Conservation (phyloP, 2,329 filamentous ascomycete genomes). For the Pseudocercospora pini-densiflorae region DNA sequence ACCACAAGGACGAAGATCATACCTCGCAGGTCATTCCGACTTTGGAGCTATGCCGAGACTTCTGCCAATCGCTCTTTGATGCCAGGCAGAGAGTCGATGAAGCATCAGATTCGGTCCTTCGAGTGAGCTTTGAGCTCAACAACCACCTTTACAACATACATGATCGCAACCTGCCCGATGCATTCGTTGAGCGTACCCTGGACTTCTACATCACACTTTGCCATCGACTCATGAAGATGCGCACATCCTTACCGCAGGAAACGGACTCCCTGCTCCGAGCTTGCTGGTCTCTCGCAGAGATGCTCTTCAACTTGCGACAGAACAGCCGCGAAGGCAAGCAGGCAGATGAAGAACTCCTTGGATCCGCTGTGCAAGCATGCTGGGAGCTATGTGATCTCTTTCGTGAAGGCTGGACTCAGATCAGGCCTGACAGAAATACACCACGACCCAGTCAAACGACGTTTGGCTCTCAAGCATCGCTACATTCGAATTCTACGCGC, state of each 20-base stretch:
- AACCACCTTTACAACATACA: constrained; percentile 95
- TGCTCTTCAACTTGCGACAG: constrained; percentile 88
- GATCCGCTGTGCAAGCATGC: constrained; percentile 87
- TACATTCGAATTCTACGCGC: constrained; percentile 28
- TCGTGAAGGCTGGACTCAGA: constrained; percentile 87
- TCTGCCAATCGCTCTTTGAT: constrained; percentile 90
- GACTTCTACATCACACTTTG: constrained; percentile 96
- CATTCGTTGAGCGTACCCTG: constrained; percentile 84
- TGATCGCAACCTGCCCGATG: constrained; percentile 79
- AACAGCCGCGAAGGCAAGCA: constrained; percentile 73
- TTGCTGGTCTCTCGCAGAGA: constrained; percentile 90
- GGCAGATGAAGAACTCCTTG: constrained; percentile 81
- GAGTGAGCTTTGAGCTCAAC: constrained; percentile 93
- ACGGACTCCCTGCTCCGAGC: constrained; percentile 82
- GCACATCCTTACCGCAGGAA: constrained; percentile 75
- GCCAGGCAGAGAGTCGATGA: constrained; percentile 79
- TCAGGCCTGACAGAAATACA: constrained; percentile 82
- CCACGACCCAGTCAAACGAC: constrained; percentile 78
- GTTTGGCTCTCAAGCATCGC: constrained; percentile 57
- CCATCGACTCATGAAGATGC: constrained; percentile 95
- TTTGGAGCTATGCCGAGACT: constrained; percentile 85
- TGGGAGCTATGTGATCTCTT: constrained; percentile 96
- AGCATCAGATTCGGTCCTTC: constrained; percentile 79
- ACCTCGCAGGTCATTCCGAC: constrained; percentile 73
- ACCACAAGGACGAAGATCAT: constrained; percentile 73